Evolutionary conservation across 768 basidiomycete genomes (phyloP).

Genomic region (Auriscalpium orientale): DNA sequence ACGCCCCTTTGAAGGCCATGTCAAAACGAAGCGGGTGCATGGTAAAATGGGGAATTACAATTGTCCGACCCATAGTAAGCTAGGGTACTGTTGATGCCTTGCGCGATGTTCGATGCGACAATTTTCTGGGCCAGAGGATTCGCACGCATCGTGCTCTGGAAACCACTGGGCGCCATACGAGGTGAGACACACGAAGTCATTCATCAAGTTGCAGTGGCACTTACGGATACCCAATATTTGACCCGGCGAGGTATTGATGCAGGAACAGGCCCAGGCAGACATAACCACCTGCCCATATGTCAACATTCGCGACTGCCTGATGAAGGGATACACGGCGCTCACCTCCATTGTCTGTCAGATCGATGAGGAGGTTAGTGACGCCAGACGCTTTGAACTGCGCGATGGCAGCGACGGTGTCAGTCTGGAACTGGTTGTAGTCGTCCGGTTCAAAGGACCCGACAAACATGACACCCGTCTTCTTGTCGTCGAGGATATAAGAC

Average conservation of each 20-base stretch:
- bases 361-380: constrained; percentile 45
- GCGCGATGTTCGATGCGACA: constrained; percentile 41
- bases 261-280: constrained; percentile 58
- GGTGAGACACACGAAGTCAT: too few species aligned
- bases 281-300: constrained; percentile 35
- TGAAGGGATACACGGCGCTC: too few species aligned
- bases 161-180: constrained; percentile 33
- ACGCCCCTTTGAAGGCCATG: constrained; percentile 16
- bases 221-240: constrained; percentile 42
- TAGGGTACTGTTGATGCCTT: constrained; percentile 28
- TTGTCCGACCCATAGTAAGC: constrained; percentile 45
- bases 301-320: constrained; percentile 5
- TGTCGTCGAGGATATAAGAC: constrained; percentile 47
- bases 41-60: constrained; percentile 29
- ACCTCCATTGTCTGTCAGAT: constrained; percentile 59
- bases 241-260: constrained; percentile 47
- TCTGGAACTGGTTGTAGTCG: constrained; percentile 45
- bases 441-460: constrained; percentile 51
- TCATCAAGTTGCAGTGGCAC: constrained; percentile 14
- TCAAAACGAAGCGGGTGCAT: background rate
- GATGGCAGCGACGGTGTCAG: constrained; percentile 39
- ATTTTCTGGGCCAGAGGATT: constrained; percentile 56
- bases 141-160: constrained; percentile 45
- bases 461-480: constrained; percentile 56
- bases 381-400: constrained; percentile 38